Percentiles rank a stretch among this genome's conserved stretches.
These are phyloP conservation scores for Fusarium sp. DNA, from an alignment of 2,329 filamentous ascomycete species.

Conservation along the genomic window DNA sequence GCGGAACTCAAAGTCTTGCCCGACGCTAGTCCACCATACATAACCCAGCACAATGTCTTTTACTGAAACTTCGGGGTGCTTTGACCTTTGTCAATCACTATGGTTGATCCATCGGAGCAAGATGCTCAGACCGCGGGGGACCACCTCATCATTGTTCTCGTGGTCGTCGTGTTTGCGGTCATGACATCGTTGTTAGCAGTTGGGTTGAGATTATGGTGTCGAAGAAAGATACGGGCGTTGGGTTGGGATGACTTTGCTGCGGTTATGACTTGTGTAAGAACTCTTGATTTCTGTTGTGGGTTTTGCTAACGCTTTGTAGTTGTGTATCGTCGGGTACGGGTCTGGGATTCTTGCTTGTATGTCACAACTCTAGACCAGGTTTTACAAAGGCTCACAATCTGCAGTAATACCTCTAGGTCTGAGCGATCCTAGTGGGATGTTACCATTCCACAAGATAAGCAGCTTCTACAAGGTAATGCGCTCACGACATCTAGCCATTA, in stretches of 20 bases:
- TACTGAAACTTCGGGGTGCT: too few species aligned
- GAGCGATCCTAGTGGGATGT: not conserved
- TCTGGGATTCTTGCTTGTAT: too few species aligned
- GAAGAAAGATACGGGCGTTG: not conserved
- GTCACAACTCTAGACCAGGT: too few species aligned
- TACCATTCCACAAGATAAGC: not conserved
- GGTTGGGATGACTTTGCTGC: slow-evolving; percentile 30
- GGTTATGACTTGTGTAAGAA: slow-evolving; percentile 13
- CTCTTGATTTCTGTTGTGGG: fast-evolving
- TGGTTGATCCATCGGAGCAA: not conserved
- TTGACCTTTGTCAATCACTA: too few species aligned
- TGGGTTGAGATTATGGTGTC: slow-evolving; percentile 23
- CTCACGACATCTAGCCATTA: too few species aligned
- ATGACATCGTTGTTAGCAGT: slow-evolving; percentile 9
- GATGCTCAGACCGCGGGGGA: not conserved
- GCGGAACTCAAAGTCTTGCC: not conserved
- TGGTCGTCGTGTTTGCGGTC: not conserved
- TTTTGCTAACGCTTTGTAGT: not conserved
- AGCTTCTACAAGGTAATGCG: not conserved
- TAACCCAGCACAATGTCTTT: too few species aligned
- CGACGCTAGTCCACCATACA: not conserved
- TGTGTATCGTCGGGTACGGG: too few species aligned
- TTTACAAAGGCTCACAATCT: too few species aligned
- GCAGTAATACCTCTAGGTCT: slow-evolving; percentile 33
- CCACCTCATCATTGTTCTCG: not conserved